A percentile compares a stretch with the other conserved stretches of the same genome.
These are phyloP conservation scores for Larix kaempferi DNA, from an alignment of 75 land plant genomes.

Conservation along the genomic window DNA sequence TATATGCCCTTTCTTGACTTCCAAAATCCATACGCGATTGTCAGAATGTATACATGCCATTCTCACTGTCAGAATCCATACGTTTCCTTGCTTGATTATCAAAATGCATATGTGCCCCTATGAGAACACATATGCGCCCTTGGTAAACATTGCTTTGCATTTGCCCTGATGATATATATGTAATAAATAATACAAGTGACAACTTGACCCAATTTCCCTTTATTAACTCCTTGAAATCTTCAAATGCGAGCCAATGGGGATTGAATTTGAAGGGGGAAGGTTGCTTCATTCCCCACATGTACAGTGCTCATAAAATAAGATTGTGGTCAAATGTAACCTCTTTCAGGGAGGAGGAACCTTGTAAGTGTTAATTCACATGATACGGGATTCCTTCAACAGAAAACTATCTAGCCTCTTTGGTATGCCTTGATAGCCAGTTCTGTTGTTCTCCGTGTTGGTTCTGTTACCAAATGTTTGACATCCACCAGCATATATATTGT, in stretches of 20 bases:
- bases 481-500: too few species aligned
- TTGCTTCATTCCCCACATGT: background rate
- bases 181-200: too few species aligned
- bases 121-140: too few species aligned
- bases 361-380: background rate
- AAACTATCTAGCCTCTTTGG: background rate
- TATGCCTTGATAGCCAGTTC: background rate
- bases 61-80: too few species aligned
- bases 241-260: background rate
- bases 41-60: too few species aligned
- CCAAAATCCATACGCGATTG: too few species aligned
- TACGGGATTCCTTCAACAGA: background rate
- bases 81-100: too few species aligned
- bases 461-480: background rate
- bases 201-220: too few species aligned
- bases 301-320: background rate
- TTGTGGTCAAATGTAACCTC: background rate
- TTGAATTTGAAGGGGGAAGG: background rate
- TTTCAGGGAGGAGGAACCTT: background rate
- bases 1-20: too few species aligned
- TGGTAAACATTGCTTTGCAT: too few species aligned
- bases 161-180: too few species aligned
- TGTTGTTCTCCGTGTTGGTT: background rate
- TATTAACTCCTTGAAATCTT: background rate
- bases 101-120: too few species aligned